Conservation (phyloP, 768 basidiomycete species). For the Rhodocollybia butyracea region DNA sequence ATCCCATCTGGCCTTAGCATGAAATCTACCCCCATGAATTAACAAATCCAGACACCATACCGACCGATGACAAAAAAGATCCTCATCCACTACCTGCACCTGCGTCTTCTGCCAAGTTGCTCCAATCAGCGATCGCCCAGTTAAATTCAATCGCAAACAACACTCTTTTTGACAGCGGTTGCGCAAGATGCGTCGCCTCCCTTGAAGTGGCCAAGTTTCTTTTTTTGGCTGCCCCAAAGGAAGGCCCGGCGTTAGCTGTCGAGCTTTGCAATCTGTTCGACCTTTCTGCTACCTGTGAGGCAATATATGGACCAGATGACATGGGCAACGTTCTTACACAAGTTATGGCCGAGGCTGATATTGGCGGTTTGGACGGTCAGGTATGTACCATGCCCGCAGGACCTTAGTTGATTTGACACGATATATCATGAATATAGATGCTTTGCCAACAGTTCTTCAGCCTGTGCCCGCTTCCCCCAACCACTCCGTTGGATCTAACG, state of each 20-base stretch:
- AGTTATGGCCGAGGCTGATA: constrained; percentile 67
- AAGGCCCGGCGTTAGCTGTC: constrained; percentile 55
- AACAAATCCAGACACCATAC: constrained; percentile 61
- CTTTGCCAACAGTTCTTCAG: constrained; percentile 59
- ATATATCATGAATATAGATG: constrained; percentile 36
- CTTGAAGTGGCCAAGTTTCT: constrained; percentile 67
- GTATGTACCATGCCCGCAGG: constrained; percentile 27
- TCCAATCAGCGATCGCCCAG: constrained; percentile 53
- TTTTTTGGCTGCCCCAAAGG: constrained; percentile 56
- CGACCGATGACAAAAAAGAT: constrained; percentile 55
- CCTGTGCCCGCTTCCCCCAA: constrained; percentile 54
- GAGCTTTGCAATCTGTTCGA: constrained; percentile 59
- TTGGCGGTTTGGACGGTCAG: constrained; percentile 72
- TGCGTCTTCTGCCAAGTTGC: constrained; percentile 42
- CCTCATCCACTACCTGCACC: constrained; percentile 64
- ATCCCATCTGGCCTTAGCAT: constrained; percentile 34
- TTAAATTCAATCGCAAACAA: constrained; percentile 52
- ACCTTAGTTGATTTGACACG: too few species aligned
- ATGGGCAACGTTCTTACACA: constrained; percentile 66
- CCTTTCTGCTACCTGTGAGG: constrained; percentile 48
- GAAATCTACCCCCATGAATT: constrained; percentile 55
- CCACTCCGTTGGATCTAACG: constrained; percentile 58
- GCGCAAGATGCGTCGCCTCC: constrained; percentile 57
- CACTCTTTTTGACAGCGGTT: constrained; percentile 49
- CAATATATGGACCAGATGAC: constrained; percentile 41